Evolutionary conservation across 441 rosid genomes (phyloP).

Genomic region (Arabidopsis hybrid): DNA sequence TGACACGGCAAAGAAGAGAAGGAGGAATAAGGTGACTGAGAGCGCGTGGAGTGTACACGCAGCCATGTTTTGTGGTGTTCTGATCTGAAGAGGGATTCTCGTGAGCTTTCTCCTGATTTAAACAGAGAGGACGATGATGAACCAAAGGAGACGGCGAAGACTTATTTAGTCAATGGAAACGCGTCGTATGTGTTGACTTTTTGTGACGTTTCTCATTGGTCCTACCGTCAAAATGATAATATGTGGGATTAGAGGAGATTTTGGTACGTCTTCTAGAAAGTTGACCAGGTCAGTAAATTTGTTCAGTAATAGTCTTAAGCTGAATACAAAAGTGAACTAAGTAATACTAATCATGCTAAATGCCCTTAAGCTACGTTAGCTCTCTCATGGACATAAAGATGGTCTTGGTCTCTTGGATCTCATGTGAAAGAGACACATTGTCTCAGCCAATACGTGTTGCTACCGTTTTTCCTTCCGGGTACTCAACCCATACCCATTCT

Average conservation of each 20-base stretch:
- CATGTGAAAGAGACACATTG: no score
- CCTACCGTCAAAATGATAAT: neutral
- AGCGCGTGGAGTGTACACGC: constrained; percentile 30
- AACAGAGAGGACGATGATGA: constrained; percentile 11
- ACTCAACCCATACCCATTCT: neutral
- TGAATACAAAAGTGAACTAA: no score
- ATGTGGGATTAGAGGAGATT: neutral
- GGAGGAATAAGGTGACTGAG: neutral
- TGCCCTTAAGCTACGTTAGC: neutral
- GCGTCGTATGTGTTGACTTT: constrained; percentile 41
- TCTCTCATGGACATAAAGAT: neutral
- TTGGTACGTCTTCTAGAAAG: constrained; percentile 10
- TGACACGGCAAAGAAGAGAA: constrained; percentile 14
- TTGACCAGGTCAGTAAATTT: constrained; percentile 5
- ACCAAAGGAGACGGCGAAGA: constrained; percentile 30
- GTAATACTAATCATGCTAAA: no score
- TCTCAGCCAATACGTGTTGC: no score
- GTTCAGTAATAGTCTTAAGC: neutral
- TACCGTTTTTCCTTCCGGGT: no score
- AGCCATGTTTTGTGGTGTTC: constrained; percentile 21
- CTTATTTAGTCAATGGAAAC: constrained; percentile 29
- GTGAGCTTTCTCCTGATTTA: constrained; percentile 19
- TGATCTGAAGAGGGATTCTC: neutral
- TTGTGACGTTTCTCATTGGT: constrained; percentile 5
- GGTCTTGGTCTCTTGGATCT: neutral